Evolutionary conservation across 2,329 filamentous ascomycete genomes (phyloP).

Genomic region (Arachnomyces sp.): DNA sequence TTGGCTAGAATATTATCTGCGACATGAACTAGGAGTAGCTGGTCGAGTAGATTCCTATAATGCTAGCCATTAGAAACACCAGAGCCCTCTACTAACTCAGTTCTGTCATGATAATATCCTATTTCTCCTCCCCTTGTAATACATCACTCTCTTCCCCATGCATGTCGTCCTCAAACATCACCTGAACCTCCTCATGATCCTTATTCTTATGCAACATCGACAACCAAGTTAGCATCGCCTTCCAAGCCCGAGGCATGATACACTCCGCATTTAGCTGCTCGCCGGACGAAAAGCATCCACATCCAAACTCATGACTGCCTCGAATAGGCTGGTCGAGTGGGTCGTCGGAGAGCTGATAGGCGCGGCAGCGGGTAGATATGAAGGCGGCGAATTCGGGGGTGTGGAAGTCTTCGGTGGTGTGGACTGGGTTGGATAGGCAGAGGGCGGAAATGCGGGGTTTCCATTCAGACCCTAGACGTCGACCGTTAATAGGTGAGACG

Average conservation of each 20-base stretch:
- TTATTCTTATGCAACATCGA: slow-evolving; percentile 46
- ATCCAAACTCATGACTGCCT: slow-evolving; percentile 51
- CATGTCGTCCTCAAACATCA: slow-evolving; percentile 17
- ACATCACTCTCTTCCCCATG: slow-evolving; percentile 10
- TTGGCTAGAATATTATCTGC: too few relatives aligned
- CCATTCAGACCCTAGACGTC: slow-evolving; percentile 33
- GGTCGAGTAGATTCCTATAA: too few relatives aligned
- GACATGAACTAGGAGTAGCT: too few relatives aligned
- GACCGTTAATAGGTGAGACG: not conserved
- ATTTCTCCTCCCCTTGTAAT: too few relatives aligned
- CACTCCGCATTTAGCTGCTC: slow-evolving; percentile 53
- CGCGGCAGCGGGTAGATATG: slow-evolving; percentile 49
- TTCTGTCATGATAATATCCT: too few relatives aligned
- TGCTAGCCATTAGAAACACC: too few relatives aligned
- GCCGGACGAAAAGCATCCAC: slow-evolving; percentile 63
- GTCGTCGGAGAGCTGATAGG: slow-evolving; percentile 50
- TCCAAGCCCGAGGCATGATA: slow-evolving; percentile 52
- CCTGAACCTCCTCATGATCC: slow-evolving; percentile 30
- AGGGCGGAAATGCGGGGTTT: slow-evolving; percentile 32
- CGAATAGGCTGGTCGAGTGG: slow-evolving; percentile 48
- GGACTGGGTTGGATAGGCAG: slow-evolving; percentile 31
- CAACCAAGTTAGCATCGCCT: slow-evolving; percentile 54
- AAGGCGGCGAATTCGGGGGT: slow-evolving; percentile 23
- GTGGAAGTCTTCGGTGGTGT: slow-evolving; percentile 23
- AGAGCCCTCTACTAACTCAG: too few relatives aligned